Evolutionary conservation across 352 stramenopile species (phyloP).

Genomic region (Globisporangium echinulatum): DNA sequence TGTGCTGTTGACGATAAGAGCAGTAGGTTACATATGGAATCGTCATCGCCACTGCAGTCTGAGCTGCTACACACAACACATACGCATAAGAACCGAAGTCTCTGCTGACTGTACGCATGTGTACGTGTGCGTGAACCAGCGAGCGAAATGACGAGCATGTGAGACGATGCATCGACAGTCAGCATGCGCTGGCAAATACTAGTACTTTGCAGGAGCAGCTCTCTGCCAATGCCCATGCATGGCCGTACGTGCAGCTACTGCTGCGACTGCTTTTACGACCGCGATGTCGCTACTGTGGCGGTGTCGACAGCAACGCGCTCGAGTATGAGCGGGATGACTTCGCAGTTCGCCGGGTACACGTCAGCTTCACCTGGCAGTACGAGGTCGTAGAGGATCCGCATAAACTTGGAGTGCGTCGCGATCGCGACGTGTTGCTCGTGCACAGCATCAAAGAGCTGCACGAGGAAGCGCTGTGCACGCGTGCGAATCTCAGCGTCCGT

Average conservation of each 20-base stretch:
- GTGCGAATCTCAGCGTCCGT: constrained; percentile 47
- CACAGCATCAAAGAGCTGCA: constrained; percentile 30
- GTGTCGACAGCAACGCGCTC: constrained; percentile 6
- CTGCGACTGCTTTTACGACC: neutral
- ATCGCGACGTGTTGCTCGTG: constrained; percentile 49
- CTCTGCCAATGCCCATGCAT: no score
- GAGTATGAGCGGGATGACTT: constrained; percentile 40
- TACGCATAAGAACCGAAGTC: no score
- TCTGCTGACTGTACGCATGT: no score
- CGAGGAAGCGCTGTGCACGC: constrained; percentile 39
- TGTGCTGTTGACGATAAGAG: no score
- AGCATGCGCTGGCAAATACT: no score
- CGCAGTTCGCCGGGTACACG: constrained; percentile 34
- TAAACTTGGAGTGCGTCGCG: constrained; percentile 69
- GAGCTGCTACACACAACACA: no score
- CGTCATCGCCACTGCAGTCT: no score
- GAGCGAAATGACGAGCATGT: no score
- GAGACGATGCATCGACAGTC: no score
- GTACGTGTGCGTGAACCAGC: no score
- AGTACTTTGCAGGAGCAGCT: no score
- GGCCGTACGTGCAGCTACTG: neutral
- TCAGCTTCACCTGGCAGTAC: constrained; percentile 27
- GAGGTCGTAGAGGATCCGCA: constrained; percentile 43
- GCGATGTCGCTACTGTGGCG: neutral
- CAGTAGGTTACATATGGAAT: no score